A percentile compares a stretch with the other conserved stretches of the same genome.
Conservation (phyloP, 192 early-diverging fungal genomes). For the Pilaira anomala region DNA sequence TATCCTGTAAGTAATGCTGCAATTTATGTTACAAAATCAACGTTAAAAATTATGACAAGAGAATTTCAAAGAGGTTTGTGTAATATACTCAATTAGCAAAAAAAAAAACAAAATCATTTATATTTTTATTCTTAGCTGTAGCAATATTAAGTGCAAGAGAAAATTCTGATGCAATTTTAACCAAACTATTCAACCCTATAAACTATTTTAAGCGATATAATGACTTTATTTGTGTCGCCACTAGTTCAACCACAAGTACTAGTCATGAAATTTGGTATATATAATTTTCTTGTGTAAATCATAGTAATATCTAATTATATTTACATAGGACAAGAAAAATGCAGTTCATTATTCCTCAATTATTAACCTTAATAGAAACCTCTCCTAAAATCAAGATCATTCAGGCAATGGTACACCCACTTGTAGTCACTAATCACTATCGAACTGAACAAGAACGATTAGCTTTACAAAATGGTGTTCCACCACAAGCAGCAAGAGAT, state of each 20-base stretch:
- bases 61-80: conserved; percentile 24
- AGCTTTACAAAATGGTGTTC: conserved; percentile 6
- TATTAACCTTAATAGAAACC: conserved; percentile 16
- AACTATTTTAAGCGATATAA: conserved; percentile 13
- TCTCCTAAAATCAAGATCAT: neutral
- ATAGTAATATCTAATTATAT: neutral
- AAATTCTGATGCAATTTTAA: neutral
- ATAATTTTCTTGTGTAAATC: neutral
- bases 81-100: too few species aligned
- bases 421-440: neutral
- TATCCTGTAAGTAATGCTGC: conserved; percentile 25
- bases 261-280: conserved; percentile 29
- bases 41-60: conserved; percentile 10
- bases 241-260: conserved; percentile 10
- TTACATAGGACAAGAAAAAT: conserved; percentile 23
- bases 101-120: neutral
- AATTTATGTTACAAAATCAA: conserved; percentile 25
- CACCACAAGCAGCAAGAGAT: neutral
- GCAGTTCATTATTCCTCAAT: conserved; percentile 11
- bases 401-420: conserved; percentile 11
- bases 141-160: neutral
- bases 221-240: conserved; percentile 20
- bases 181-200: conserved; percentile 21
- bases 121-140: neutral
- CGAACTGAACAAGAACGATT: conserved; percentile 13